These are phyloP conservation scores for Elongisporangium prolatum DNA, from an alignment of 352 stramenopile species.

Conservation along the genomic window DNA sequence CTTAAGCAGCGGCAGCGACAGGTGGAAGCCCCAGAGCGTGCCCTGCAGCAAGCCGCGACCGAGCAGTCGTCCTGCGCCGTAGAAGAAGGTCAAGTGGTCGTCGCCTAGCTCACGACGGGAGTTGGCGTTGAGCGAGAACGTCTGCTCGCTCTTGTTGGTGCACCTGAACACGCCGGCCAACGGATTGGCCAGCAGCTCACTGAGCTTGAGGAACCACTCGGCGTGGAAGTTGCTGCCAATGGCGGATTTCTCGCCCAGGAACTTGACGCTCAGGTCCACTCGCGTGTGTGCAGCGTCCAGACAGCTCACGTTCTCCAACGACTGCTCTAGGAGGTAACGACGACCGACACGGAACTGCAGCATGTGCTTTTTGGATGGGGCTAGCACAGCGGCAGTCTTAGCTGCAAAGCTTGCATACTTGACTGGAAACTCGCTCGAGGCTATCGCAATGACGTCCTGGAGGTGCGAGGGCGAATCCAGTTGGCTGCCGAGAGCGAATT, in stretches of 20 bases:
- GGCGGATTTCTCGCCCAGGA: slow-evolving; percentile 51
- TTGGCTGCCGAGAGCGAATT: background rate
- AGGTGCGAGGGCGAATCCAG: background rate
- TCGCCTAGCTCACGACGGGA: slow-evolving; percentile 39
- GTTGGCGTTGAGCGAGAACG: slow-evolving; percentile 62
- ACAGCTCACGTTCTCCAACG: slow-evolving; percentile 42
- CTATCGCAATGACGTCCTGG: slow-evolving; percentile 30
- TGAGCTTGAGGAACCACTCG: slow-evolving; percentile 83
- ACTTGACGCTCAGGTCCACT: slow-evolving; percentile 59
- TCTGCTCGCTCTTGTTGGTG: slow-evolving; percentile 43
- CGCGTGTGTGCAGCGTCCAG: slow-evolving; percentile 43
- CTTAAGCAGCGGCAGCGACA: slow-evolving; percentile 96
- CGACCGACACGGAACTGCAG: slow-evolving; percentile 61
- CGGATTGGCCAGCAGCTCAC: slow-evolving; percentile 37
- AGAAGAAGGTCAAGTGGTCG: slow-evolving; percentile 55
- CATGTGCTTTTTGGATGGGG: slow-evolving; percentile 61
- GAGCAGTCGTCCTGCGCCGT: slow-evolving; percentile 43
- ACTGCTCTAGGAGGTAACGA: slow-evolving; percentile 46
- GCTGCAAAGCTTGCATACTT: slow-evolving; percentile 78
- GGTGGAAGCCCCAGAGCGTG: slow-evolving; percentile 91
- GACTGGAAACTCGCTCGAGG: slow-evolving; percentile 54
- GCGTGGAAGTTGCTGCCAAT: slow-evolving; percentile 81
- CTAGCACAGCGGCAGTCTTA: slow-evolving; percentile 48
- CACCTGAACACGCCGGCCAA: slow-evolving; percentile 51
- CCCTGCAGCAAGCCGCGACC: slow-evolving; percentile 79